Evolutionary conservation across 2,329 filamentous ascomycete species (phyloP).

Genomic region (Cladosporium phlei): DNA sequence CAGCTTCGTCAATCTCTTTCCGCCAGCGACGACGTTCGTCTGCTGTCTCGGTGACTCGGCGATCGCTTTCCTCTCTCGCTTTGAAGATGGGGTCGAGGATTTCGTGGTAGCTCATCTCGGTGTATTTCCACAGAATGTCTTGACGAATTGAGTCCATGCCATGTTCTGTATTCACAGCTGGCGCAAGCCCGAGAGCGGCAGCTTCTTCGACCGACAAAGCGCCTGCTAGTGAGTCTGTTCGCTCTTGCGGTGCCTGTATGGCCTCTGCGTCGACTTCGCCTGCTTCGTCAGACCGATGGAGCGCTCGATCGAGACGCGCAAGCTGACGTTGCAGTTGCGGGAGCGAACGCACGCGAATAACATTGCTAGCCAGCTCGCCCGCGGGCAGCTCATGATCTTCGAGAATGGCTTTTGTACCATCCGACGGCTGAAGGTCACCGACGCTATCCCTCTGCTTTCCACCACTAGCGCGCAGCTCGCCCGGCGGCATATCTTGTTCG

Average conservation of each 20-base stretch:
- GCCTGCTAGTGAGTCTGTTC: neutral
- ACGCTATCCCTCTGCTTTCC: conserved; percentile 33
- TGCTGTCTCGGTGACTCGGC: conserved; percentile 62
- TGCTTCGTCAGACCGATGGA: neutral
- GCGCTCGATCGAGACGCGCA: conserved; percentile 4
- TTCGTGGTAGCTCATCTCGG: conserved; percentile 90
- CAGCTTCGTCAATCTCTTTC: conserved; percentile 39
- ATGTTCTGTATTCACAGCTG: neutral
- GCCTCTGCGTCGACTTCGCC: neutral
- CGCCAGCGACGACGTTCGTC: conserved; percentile 53
- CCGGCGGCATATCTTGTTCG: conserved; percentile 33
- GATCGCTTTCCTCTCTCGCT: conserved; percentile 63
- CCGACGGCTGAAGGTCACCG: conserved; percentile 27
- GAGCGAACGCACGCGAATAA: conserved; percentile 3
- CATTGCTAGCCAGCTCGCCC: conserved; percentile 39
- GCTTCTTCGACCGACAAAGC: neutral
- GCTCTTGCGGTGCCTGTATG: neutral
- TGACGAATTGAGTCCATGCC: conserved; percentile 37
- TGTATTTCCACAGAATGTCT: conserved; percentile 85
- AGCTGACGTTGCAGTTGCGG: conserved; percentile 11
- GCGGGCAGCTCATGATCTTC: conserved; percentile 47
- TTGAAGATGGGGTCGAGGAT: conserved; percentile 83
- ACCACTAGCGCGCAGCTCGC: conserved; percentile 21
- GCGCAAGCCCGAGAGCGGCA: neutral
- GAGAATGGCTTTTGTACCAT: conserved; percentile 49